A percentile compares a stretch with the other conserved stretches of the same genome.
Conservation (phyloP, 441 rosid species). For the Euphorbia schlechtendalii region DNA sequence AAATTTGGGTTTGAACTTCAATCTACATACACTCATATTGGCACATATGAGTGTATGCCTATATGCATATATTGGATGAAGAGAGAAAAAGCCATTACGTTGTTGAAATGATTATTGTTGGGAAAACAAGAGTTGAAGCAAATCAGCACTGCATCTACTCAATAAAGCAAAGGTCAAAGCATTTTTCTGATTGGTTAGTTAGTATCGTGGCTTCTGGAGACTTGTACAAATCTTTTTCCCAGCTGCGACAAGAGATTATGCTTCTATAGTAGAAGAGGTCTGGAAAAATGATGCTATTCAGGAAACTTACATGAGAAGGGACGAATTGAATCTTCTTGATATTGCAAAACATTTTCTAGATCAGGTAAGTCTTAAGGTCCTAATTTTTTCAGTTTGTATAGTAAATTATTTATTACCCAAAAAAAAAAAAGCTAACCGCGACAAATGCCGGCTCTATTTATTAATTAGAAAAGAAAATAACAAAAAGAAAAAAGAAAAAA, state of each 20-base stretch:
- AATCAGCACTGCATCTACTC: conserved; percentile 50
- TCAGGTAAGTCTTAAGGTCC: too few relatives aligned
- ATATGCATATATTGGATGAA: neutral
- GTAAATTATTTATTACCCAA: too few relatives aligned
- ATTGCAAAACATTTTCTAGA: conserved; percentile 83
- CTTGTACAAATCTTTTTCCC: conserved; percentile 90
- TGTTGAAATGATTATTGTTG: conserved; percentile 15
- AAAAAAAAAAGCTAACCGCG: too few relatives aligned
- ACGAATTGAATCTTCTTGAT: too few relatives aligned
- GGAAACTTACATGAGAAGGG: conserved; percentile 76
- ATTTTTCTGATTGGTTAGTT: too few relatives aligned
- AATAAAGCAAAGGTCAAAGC: conserved; percentile 65
- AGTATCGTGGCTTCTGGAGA: conserved; percentile 91
- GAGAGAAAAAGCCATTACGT: conserved; percentile 8
- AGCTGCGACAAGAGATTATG: conserved; percentile 95
- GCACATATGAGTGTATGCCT: neutral
- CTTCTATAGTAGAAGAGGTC: too few relatives aligned
- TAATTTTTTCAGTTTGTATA: too few relatives aligned
- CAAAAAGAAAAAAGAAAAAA: too few relatives aligned
- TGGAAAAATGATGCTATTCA: conserved; percentile 88
- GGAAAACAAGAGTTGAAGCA: conserved; percentile 20
- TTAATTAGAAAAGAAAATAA: too few relatives aligned
- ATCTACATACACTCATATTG: too few relatives aligned
- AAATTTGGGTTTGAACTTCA: too few relatives aligned
- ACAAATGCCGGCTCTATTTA: too few relatives aligned